Base-by-base conservation (phyloP, 192 early-diverging fungal genomes). In the Phlyctochytrium bullatum region DNA sequence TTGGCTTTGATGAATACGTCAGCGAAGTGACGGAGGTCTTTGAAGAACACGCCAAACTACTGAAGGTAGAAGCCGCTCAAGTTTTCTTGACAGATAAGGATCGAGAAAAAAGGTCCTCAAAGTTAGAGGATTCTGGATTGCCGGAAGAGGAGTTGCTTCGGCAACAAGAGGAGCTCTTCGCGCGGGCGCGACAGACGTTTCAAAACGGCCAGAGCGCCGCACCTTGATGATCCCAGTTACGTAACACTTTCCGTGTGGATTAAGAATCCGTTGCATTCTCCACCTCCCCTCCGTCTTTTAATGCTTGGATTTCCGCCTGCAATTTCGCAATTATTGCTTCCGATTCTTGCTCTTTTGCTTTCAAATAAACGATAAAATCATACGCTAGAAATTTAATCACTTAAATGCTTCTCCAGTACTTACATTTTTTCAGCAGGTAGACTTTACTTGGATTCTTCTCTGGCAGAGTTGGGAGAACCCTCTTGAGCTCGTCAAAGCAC, bases 1-100 rank as follows among this genome's bases (percentile, higher is more conserved):
- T 98, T 29, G 97, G 94, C 0, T 98, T 98, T 74, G 95, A 94
- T 52, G 89, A 88, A 51, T 98, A 96, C 73, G 80, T 96, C 3
- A 70, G 75, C 34, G 93, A 98, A 73, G 91, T 96, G 20, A 82
- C 92, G 60, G 93, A 90, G 35, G 91, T 93, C 2, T 88, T 89
- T 28, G 88, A 91, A 52, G 95, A 97, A 64, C 93, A 98, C 74
- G 88, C 89, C 56, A 89, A 92, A 68, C 80, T 89, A 67, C 86
- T 91, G 66, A 93, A 90, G 84, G 88, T 88, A 65, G 40, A 73
- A 52, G 51, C 30, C 34, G 57, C 35, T 54, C 17, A 63, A 14
- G 27, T 24, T 34, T 28, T 67, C 24, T 53, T 73, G 60, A 17
- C 25, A 28, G 25, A 52, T 51, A 59, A 92, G 88, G 94, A 96